Base-by-base conservation (phyloP, 352 stramenopile genomes). In the Peronospora belbahrii region DNA sequence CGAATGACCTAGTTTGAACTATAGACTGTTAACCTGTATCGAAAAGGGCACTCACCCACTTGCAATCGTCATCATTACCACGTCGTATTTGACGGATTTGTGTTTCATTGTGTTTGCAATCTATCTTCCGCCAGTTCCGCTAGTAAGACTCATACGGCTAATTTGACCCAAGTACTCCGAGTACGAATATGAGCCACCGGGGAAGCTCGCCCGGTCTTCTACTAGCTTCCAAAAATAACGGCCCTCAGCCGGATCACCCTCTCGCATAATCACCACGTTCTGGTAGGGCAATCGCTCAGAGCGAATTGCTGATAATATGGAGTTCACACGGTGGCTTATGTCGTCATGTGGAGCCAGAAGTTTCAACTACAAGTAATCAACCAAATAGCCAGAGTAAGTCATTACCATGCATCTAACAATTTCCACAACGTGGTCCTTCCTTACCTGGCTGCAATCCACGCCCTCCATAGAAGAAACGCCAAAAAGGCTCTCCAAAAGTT, bases 151-250 rank as follows among this genome's bases (percentile, higher is more conserved):
- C 65, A 88, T 49, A 40, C 83, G 80, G 44, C 67, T 91, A 58
- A 95, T 85, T 62, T 92, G 74, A 19, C 76, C 76, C 60, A 98
- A 84, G 69, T 97, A 99, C 70, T 99, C 96, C 32, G 86, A 78
- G 72, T 99, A 99, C 45, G 90, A 98, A 64, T 96, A 98, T 25
- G 93, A 97, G 20, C 96, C 96, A 20, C 96, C 96, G 25, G 82
- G 80, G 77, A 99, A 99, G 39, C 87, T 97, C 40, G 96, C 95
- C 45, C 95, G 83, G 72, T 99, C 97, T 76, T 99, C 97, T 34
- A 99, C 88, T 36, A 99, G 79, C 57, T 97, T 94, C 90, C 91
- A 90, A 65, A 94, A 98, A 71, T 98, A 98, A 27, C 91, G 85
- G 44, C 81, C 81, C 65, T 99, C 95, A 15, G 78, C 73, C 23